These are phyloP conservation scores for Suillus subalutaceus DNA, from an alignment of 768 basidiomycete genomes.

Conservation along the genomic window DNA sequence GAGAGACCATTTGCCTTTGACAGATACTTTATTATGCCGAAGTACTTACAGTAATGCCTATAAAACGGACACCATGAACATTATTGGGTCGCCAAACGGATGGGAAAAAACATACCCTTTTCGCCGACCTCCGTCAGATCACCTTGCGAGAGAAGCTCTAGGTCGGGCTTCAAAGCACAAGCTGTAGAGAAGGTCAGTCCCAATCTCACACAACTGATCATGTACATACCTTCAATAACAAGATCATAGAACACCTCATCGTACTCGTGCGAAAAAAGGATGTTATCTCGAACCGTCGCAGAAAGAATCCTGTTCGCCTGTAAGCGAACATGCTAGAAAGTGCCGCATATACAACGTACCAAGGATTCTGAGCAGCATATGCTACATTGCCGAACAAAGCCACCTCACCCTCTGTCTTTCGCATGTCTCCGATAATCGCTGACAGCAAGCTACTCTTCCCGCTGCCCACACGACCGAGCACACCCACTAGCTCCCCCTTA, in stretches of 20 bases:
- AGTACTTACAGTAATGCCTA: conserved; percentile 59
- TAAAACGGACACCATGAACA: not conserved
- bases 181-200: conserved; percentile 41
- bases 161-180: conserved; percentile 83
- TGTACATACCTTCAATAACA: conserved; percentile 69
- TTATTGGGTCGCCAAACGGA: not conserved
- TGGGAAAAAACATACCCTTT: conserved; percentile 52
- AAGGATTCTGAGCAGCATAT: conserved; percentile 88
- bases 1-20: conserved; percentile 19
- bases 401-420: conserved; percentile 71
- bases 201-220: not conserved
- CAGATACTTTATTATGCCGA: conserved; percentile 7
- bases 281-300: conserved; percentile 86
- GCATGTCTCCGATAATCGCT: conserved; percentile 89
- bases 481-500: conserved; percentile 84
- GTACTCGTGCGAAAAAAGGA: conserved; percentile 87
- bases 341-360: conserved; percentile 45
- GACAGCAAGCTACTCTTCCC: conserved; percentile 87
- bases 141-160: conserved; percentile 77
- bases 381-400: conserved; percentile 69
- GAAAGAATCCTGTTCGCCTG: conserved; percentile 71
- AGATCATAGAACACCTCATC: conserved; percentile 83
- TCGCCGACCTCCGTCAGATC: conserved; percentile 88
- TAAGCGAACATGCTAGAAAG: not conserved
- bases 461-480: conserved; percentile 88